Evolutionary conservation across 2,329 filamentous ascomycete genomes (phyloP), one percentile per base, ranked within the genome.

Genomic region (Grosmannia serpens): DNA sequence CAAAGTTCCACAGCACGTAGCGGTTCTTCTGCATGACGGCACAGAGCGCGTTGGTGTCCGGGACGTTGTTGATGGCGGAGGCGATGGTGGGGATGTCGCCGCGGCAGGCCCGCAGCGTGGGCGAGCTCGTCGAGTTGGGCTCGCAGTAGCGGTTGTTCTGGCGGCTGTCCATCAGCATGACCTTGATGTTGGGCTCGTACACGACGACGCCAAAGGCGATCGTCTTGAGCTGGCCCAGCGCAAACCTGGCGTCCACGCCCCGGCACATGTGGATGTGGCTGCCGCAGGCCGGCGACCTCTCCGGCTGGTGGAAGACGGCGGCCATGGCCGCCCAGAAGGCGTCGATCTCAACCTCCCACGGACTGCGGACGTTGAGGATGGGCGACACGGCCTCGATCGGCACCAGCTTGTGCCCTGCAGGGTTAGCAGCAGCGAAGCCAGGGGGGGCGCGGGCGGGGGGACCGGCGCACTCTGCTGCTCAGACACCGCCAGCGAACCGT

Each of bases 331-430:
- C 69, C 71, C 71, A 74, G 65, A 74, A 74, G 61, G 72, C 69
- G 60, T 68, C 66, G 59, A 74, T 66, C 63, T 68, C 70, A 56
- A 59, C 62, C 54, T 64, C 65, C 57, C 72, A 60, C 56, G 64
- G 65, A 57, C 67, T 67, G 35, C 65, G 70, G 20, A 70, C 72
- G 64, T 72, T 67, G 33, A 74, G 67, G 47, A 66, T 68, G 53
- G 71, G 71, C 51, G 71, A 74, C 35, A 74, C 71, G 53, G 73
- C 71, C 59, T 74, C 71, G 70, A 74, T 73, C 64, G 70, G 72
- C 29, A 74, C 71, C 72, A 65, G 24, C 4, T 1, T 2, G 8
- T 13, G 13, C n/a, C 22, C 29, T 22, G 10, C 20, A 41, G n/a
- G 20, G 10, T 13, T 15, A 38, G 35, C 8, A 38, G n/a, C n/a